phyloP scores from a whole-genome alignment of 768 basidiomycete genomes.

The Suillus plorans region DNA sequence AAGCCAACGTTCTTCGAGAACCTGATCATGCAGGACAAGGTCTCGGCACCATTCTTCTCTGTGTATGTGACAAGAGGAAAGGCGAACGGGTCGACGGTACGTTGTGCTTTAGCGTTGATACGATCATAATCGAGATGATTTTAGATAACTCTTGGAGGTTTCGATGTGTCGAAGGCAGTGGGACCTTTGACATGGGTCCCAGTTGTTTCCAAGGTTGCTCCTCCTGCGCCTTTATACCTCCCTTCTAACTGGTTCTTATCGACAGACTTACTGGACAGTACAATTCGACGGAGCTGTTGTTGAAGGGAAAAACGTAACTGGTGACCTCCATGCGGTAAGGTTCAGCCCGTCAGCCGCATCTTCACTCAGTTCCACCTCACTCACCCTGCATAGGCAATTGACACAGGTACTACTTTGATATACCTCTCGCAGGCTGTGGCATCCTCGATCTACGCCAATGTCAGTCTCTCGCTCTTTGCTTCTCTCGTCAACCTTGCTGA shows the following conservation, averaged over 20 bases:
- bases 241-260: neutral
- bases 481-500: neutral
- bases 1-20: constrained; percentile 66
- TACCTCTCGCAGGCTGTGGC: constrained; percentile 51
- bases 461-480: constrained; percentile 16
- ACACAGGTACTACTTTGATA: constrained; percentile 67
- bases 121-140: neutral
- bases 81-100: constrained; percentile 47
- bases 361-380: neutral
- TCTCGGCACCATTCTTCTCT: constrained; percentile 52
- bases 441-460: constrained; percentile 45
- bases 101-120: constrained; percentile 9
- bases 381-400: constrained; percentile 52
- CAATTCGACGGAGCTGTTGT: constrained; percentile 45
- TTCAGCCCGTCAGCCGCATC: constrained; percentile 7
- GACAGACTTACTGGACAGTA: constrained; percentile 63
- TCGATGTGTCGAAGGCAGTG: constrained; percentile 34
- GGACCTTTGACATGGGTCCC: constrained; percentile 34
- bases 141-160: constrained; percentile 25
- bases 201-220: constrained; percentile 36
- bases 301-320: constrained; percentile 21
- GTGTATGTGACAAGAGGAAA: constrained; percentile 48
- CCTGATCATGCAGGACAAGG: constrained; percentile 42
- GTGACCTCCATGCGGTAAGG: constrained; percentile 16
- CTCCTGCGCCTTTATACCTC: neutral